Evolutionary conservation across 257 asterid genomes (phyloP).

Genomic region (Solanum corneliomulleri): DNA sequence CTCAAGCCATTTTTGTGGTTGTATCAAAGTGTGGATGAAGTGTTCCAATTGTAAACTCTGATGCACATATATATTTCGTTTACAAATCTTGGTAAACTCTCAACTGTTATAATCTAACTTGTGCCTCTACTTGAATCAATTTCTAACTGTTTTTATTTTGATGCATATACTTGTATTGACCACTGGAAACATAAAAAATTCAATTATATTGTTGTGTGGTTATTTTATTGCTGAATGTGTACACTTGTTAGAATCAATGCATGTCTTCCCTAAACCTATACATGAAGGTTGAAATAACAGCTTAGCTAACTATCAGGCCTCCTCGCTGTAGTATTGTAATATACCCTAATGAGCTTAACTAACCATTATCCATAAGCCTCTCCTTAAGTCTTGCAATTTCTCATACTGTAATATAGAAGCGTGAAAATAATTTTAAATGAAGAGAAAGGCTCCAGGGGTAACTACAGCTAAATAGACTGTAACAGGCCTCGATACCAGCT

Average conservation of each 20-base stretch:
- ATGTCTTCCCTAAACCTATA: background rate
- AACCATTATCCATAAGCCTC: background rate
- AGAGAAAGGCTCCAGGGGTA: background rate
- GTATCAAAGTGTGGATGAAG: background rate
- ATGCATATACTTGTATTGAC: background rate
- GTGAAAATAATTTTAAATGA: background rate
- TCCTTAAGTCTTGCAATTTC: background rate
- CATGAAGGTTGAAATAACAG: background rate
- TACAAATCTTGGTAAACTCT: background rate
- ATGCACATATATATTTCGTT: background rate
- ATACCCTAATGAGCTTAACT: background rate
- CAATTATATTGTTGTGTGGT: background rate
- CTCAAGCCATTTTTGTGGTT: background rate
- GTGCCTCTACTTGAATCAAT: background rate
- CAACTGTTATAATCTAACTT: background rate
- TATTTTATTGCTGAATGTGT: background rate
- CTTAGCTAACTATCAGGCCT: background rate
- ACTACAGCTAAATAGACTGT: background rate
- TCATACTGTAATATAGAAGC: background rate
- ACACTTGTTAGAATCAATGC: background rate
- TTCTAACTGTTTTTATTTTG: background rate
- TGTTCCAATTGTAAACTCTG: background rate
- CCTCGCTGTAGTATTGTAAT: background rate
- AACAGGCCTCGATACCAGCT: background rate
- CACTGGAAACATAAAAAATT: background rate